Conservation (phyloP, 352 stramenopile genomes). For the Globisporangium heterothallicum region DNA sequence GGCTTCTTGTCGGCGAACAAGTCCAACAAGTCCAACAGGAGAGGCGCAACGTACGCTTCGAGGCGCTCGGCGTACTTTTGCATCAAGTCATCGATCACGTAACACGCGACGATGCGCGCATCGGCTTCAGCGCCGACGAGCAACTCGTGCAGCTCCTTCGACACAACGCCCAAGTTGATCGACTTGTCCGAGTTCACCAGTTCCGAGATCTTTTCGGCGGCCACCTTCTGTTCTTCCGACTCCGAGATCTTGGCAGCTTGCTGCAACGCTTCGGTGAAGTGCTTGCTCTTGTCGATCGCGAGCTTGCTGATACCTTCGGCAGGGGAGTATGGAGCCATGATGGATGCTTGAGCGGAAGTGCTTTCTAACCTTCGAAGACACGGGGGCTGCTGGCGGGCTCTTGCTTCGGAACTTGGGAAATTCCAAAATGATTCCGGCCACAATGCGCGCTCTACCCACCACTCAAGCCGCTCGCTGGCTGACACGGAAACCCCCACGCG, state of each 20-base stretch:
- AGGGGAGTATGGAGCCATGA: slow-evolving; percentile 80
- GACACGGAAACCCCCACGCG: no score
- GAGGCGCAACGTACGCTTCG: slow-evolving; percentile 70
- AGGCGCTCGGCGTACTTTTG: slow-evolving; percentile 80
- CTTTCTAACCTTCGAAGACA: slow-evolving; percentile 8
- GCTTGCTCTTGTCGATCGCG: slow-evolving; percentile 87
- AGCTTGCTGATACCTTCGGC: slow-evolving; percentile 81
- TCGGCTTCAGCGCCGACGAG: slow-evolving; percentile 53
- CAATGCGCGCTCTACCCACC: neutral
- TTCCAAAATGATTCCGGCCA: slow-evolving; percentile 62
- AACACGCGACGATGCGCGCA: slow-evolving; percentile 60
- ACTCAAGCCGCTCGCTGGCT: slow-evolving; percentile 1
- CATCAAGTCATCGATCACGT: slow-evolving; percentile 81
- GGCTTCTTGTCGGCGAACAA: slow-evolving; percentile 85
- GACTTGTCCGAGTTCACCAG: slow-evolving; percentile 65
- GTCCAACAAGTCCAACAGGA: slow-evolving; percentile 69
- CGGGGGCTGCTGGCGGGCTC: slow-evolving; percentile 14
- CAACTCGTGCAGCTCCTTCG: slow-evolving; percentile 56
- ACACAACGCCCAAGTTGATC: slow-evolving; percentile 69
- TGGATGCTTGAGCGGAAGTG: slow-evolving; percentile 11
- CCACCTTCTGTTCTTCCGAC: slow-evolving; percentile 72
- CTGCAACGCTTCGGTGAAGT: slow-evolving; percentile 82
- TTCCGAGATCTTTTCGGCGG: slow-evolving; percentile 83
- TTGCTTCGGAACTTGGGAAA: slow-evolving; percentile 56
- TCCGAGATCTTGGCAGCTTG: slow-evolving; percentile 63